A percentile compares a stretch with the other conserved stretches of the same genome.
These are phyloP conservation scores for Spongiforma sp. DNA, from an alignment of 1,284 basidiomycete species.

Conservation along the genomic window DNA sequence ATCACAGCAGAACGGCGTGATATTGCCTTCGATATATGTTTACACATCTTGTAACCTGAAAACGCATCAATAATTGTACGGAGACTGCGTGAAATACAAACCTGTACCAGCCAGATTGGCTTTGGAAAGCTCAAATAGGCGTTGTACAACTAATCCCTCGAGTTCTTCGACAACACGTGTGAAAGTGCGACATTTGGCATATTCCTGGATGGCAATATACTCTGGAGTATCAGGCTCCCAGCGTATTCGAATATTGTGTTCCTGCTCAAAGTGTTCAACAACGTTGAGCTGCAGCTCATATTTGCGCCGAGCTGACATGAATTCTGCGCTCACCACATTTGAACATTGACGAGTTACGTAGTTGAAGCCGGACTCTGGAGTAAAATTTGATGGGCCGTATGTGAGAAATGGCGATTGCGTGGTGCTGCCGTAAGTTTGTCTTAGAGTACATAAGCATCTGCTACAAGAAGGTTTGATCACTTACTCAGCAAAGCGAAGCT, in stretches of 20 bases:
- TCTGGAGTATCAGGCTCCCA: not conserved
- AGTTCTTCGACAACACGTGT: not conserved
- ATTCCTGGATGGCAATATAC: not conserved
- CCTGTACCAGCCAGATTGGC: not conserved
- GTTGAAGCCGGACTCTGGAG: not conserved
- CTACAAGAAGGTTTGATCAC: not conserved
- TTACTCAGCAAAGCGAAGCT: not conserved
- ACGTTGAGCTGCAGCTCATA: not conserved
- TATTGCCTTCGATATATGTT: not conserved
- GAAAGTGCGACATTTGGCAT: not conserved
- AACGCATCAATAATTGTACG: not conserved
- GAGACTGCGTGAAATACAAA: not conserved
- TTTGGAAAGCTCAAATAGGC: not conserved
- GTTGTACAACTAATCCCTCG: not conserved
- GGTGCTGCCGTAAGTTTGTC: not conserved
- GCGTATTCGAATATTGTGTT: not conserved
- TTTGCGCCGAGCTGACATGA: not conserved
- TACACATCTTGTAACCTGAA: not conserved
- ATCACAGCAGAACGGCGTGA: not conserved
- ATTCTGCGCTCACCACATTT: not conserved
- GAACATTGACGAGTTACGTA: not conserved
- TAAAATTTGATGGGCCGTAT: not conserved
- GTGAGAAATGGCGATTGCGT: not conserved
- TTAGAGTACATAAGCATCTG: not conserved
- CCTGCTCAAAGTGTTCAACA: not conserved